phyloP scores from a whole-genome alignment of 2,329 filamentous ascomycete species.

The Proliferodiscus dingleyae region DNA sequence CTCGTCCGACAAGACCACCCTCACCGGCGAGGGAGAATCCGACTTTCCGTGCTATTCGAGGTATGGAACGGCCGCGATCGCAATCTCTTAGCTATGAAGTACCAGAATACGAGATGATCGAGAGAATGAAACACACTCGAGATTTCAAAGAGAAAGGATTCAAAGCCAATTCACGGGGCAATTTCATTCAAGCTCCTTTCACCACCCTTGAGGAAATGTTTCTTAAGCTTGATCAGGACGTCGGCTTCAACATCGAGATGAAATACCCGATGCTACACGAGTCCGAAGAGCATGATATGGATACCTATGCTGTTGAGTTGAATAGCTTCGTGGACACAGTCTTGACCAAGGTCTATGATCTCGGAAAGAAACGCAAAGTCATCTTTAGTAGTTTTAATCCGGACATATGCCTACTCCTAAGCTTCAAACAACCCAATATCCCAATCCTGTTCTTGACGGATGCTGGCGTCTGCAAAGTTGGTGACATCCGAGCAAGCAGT shows the following conservation, averaged over 20 bases:
- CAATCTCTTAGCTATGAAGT: slow-evolving; percentile 29
- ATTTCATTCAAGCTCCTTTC: slow-evolving; percentile 93
- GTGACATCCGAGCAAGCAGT: slow-evolving; percentile 84
- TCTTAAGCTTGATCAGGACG: slow-evolving; percentile 69
- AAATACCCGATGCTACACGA: slow-evolving; percentile 99
- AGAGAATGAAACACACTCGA: slow-evolving; percentile 94
- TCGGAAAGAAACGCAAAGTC: slow-evolving; percentile 77
- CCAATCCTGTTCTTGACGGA: slow-evolving; percentile 94
- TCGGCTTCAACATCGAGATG: slow-evolving; percentile 98
- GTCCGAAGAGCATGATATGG: slow-evolving; percentile 93
- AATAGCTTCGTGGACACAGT: slow-evolving; percentile 97
- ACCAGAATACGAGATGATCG: slow-evolving; percentile 42
- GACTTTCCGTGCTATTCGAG: slow-evolving; percentile 21
- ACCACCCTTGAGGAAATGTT: slow-evolving; percentile 94
- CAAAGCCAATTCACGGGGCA: slow-evolving; percentile 91
- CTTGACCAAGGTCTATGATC: slow-evolving; percentile 81
- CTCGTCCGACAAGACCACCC: slow-evolving; percentile 41
- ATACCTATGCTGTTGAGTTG: slow-evolving; percentile 89
- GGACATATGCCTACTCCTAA: slow-evolving; percentile 88
- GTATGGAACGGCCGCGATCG: slow-evolving; percentile 31
- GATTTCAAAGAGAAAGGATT: slow-evolving; percentile 93
- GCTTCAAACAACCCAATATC: slow-evolving; percentile 95
- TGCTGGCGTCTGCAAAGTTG: slow-evolving; percentile 73
- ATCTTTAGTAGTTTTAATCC: slow-evolving; percentile 98
- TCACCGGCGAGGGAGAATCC: slow-evolving; percentile 37